Conservation (phyloP, 495 filamentous ascomycete genomes). For the Aspergillus biplanus region DNA sequence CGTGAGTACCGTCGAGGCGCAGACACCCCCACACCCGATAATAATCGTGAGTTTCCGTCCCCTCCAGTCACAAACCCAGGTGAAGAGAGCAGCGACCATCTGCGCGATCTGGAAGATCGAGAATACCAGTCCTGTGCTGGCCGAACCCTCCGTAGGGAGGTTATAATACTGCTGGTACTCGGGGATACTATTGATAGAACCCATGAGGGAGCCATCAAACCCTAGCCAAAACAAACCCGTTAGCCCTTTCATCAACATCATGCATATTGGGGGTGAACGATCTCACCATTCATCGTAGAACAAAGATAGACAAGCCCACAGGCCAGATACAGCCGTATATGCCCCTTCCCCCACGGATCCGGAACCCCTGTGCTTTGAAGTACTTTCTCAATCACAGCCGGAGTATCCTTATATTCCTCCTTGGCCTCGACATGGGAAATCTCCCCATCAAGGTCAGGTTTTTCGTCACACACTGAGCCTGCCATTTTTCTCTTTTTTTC, state of each 20-base stretch:
- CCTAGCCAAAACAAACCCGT: not conserved
- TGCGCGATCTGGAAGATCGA: conserved; percentile 2
- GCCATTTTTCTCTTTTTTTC: no score
- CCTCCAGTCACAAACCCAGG: not conserved
- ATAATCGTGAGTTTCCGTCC: not conserved
- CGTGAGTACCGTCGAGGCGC: not conserved
- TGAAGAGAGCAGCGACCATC: conserved; percentile 1
- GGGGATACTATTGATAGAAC: conserved; percentile 1
- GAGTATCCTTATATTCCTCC: no score
- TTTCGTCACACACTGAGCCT: no score
- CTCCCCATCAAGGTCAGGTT: no score
- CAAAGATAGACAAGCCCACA: conserved; percentile 1
- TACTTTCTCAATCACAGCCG: no score
- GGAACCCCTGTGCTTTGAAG: no score
- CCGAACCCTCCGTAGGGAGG: not conserved
- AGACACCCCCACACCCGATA: not conserved
- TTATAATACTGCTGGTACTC: conserved; percentile 7
- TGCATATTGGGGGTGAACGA: no score
- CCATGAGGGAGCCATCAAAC: conserved; percentile 4
- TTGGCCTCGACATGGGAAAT: no score
- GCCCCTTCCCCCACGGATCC: not conserved
- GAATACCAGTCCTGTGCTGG: conserved; percentile 1
- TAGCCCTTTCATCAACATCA: not conserved
- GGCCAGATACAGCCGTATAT: not conserved
- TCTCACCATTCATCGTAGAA: conserved; percentile 4